Evolutionary conservation across 2,329 filamentous ascomycete species (phyloP), one percentile per base, ranked within the genome.

Genomic region (Thielaviopsis populi): DNA sequence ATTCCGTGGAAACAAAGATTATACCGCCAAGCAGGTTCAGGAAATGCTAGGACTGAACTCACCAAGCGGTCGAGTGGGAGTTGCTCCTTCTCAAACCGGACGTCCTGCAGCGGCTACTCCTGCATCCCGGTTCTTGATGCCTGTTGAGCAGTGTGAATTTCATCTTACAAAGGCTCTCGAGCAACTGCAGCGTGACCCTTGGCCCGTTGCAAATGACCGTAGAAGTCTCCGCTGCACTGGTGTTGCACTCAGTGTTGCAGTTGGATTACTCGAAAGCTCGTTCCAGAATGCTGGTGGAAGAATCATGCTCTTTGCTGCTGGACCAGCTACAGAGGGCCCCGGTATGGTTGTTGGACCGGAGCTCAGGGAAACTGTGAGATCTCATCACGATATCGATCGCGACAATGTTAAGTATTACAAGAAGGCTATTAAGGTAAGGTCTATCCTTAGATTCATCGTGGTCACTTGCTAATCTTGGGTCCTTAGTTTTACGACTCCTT

Each of bases 351-450:
- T 99, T 72, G 91, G 91, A 1, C 89, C 94, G 27, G 94, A 99
- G 75, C 79, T 99, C 68, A 88, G 92, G 73, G 94, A 99, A 74
- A 91, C 95, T 10, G 97, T 99, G 68, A 87, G 94, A 72, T 97
- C 92, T 50, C 94, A 99, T 76, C 94, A 99, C 75, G 94, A 99
- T 71, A 99, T 99, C 74, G 94, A 99, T 73, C 85, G 91, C 65
- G 94, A 99, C 75, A 96, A 96, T 73, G 95, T 96, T 77, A 99
- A 99, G 75, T 96, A 97, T 77, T 97, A 95, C 78, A 99, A 99
- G 81, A 99, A 99, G 77, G 94, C 94, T 24, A 76, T 96, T 61
- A 99, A 97, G 84, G 88, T 90, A 74, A 65, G 78, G 54, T 17
- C 24, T 30, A 22, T 37, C 11, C 41, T 46, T 19, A 33, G 33